A percentile compares a stretch with the other conserved stretches of the same genome.
Evolutionary conservation across 495 filamentous ascomycete genomes (phyloP).

Genomic region (Podospora conica): DNA sequence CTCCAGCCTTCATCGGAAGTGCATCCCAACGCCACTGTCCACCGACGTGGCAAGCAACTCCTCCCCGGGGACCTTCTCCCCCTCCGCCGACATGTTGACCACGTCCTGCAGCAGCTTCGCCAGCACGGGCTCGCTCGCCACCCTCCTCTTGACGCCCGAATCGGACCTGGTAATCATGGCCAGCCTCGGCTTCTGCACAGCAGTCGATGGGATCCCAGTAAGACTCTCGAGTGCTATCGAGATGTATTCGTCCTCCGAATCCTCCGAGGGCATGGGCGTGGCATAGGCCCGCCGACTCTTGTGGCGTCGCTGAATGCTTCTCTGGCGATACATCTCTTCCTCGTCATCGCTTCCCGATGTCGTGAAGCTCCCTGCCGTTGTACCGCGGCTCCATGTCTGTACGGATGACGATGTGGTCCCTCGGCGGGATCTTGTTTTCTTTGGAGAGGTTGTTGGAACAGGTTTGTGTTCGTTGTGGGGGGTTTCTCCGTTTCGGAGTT

Average conservation of each 20-base stretch:
- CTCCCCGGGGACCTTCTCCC: background rate
- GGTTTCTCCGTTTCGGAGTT: conserved; percentile 30
- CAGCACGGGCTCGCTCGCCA: background rate
- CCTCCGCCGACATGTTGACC: background rate
- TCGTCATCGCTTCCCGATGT: conserved; percentile 23
- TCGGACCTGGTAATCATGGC: conserved; percentile 31
- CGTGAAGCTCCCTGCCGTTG: conserved; percentile 1
- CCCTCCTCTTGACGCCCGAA: conserved; percentile 8
- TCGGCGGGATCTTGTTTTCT: conserved; percentile 21
- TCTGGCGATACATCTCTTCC: conserved; percentile 15
- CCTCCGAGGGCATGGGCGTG: conserved; percentile 23
- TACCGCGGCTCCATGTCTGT: conserved; percentile 28
- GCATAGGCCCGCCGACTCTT: conserved; percentile 15
- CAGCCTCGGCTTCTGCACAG: conserved; percentile 30
- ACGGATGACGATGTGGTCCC: conserved; percentile 24
- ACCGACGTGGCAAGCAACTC: background rate
- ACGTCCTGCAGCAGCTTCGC: background rate
- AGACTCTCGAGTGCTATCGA: conserved; percentile 17
- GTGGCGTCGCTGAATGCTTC: conserved; percentile 20
- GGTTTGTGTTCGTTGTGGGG: conserved; percentile 26
- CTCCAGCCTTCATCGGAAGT: background rate
- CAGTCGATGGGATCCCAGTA: conserved; percentile 14
- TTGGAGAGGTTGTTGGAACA: conserved; percentile 17
- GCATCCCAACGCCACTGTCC: background rate
- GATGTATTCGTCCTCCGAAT: conserved; percentile 22